A percentile compares a stretch with the other conserved stretches of the same genome.
phyloP scores from a whole-genome alignment of 2,329 filamentous ascomycete genomes.

The Didymella pinodella region DNA sequence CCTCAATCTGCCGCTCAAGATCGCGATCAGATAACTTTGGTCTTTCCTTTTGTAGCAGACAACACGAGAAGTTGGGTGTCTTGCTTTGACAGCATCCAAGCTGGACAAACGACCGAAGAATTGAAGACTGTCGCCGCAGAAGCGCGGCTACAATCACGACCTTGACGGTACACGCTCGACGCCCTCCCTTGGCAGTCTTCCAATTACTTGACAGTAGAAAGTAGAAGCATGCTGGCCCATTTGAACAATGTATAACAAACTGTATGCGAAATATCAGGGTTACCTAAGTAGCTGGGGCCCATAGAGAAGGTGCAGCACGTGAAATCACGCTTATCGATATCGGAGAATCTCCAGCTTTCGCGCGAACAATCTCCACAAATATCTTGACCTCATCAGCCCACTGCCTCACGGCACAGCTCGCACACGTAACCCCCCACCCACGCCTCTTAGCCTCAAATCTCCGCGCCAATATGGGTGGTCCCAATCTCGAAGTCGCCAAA shows the following conservation, averaged over 20 bases:
- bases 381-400: constrained; percentile 23
- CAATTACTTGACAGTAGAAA: background rate
- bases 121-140: background rate
- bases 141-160: too few relatives aligned
- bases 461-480: constrained; percentile 70
- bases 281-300: background rate
- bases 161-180: background rate
- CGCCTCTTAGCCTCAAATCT: constrained; percentile 8
- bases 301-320: background rate
- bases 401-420: constrained; percentile 2
- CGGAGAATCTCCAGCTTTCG: constrained; percentile 26
- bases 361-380: constrained; percentile 33
- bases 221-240: background rate
- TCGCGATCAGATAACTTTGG: constrained; percentile 2
- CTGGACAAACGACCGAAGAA: background rate
- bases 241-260: background rate
- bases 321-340: constrained; percentile 14
- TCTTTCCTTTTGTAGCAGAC: background rate
- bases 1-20: constrained; percentile 11
- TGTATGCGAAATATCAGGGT: background rate
- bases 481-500: constrained; percentile 96
- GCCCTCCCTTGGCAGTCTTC: background rate
- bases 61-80: background rate
- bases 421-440: constrained; percentile 9
- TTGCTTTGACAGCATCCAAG: background rate